These are phyloP conservation scores for Andrographis paniculata DNA, from an alignment of 305 asterid species.

Conservation along the genomic window DNA sequence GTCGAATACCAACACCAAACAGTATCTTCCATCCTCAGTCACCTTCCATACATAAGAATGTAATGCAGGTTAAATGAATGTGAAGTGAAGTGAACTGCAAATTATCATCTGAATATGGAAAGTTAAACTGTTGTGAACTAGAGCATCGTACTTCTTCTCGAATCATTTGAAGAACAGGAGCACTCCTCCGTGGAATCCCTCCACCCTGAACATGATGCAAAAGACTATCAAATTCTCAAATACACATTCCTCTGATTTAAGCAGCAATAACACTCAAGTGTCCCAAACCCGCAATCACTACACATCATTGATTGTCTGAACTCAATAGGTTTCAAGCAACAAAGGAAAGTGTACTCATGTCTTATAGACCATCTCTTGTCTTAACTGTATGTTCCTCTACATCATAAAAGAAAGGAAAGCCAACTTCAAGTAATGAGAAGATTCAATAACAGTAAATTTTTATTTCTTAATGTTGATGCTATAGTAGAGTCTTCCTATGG, in stretches of 20 bases:
- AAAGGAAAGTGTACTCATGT: too few species aligned
- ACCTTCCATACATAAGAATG: conserved; percentile 35
- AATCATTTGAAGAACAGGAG: conserved; percentile 67
- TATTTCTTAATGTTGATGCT: neutral
- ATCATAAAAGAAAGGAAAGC: neutral
- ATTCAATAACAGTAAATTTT: neutral
- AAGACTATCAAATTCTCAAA: neutral
- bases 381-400: too few species aligned
- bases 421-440: neutral
- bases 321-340: too few species aligned
- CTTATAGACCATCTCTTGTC: too few species aligned
- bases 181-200: conserved; percentile 86
- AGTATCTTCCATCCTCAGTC: conserved; percentile 64
- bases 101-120: neutral
- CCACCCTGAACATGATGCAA: conserved; percentile 52
- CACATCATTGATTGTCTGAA: too few species aligned
- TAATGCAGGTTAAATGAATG: too few species aligned
- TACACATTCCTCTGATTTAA: too few species aligned
- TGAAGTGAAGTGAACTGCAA: too few species aligned
- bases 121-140: neutral
- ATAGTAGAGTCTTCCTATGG: too few species aligned
- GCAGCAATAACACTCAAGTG: too few species aligned
- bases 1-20: conserved; percentile 65
- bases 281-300: too few species aligned
- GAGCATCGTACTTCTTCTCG: conserved; percentile 71